phyloP scores from a whole-genome alignment of 2,329 filamentous ascomycete genomes.

The Mariannaea sp. region DNA sequence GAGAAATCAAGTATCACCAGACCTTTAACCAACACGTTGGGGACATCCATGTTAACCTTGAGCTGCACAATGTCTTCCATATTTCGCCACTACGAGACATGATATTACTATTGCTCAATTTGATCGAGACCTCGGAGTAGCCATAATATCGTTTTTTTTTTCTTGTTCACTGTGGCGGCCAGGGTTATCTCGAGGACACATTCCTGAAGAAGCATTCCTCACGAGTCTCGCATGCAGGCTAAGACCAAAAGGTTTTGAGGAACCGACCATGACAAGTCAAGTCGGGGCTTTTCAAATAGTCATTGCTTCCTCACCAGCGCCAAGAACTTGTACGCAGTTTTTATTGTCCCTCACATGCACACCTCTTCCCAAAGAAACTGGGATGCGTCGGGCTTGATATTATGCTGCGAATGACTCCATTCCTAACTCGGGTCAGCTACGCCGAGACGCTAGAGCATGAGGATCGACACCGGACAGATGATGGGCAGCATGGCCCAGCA shows the following conservation, averaged over 20 bases:
- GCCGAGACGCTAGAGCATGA: background rate
- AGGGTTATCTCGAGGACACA: too few species aligned
- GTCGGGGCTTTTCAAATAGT: too few species aligned
- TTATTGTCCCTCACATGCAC: conserved; percentile 2
- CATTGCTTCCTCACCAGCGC: conserved; percentile 1
- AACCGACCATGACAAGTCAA: too few species aligned
- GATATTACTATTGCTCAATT: background rate
- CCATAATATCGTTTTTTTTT: too few species aligned
- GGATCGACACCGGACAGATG: conserved; percentile 3
- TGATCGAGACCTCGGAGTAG: too few species aligned
- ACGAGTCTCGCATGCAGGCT: too few species aligned
- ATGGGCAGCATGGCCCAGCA: conserved; percentile 4
- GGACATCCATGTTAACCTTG: background rate
- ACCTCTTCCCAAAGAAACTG: background rate
- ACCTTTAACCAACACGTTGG: too few species aligned
- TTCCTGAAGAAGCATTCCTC: too few species aligned
- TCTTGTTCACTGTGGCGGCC: too few species aligned
- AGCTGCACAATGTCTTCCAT: background rate
- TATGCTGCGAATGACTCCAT: conserved; percentile 2
- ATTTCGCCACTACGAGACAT: background rate
- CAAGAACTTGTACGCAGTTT: background rate
- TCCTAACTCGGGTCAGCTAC: too few species aligned
- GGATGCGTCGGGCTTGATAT: background rate
- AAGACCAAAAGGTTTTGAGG: too few species aligned
- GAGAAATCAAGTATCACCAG: background rate